Evolutionary conservation across 2,329 filamentous ascomycete genomes (phyloP).

Genomic region (Nemania bipapillata): DNA sequence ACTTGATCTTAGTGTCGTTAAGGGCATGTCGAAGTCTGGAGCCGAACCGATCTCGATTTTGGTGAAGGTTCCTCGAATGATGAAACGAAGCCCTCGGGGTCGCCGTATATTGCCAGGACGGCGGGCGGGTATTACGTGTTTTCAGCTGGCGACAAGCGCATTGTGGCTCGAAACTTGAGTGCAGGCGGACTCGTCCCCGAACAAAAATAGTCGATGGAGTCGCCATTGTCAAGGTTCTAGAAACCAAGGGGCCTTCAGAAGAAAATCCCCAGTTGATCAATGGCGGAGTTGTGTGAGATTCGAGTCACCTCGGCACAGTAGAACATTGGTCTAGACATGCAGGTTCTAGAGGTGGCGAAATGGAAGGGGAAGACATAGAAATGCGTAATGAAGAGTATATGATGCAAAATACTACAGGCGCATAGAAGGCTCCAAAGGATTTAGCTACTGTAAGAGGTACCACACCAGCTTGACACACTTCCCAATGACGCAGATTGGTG

Average conservation of each 20-base stretch:
- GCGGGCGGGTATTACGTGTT: slow-evolving; percentile 38
- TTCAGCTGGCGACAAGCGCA: slow-evolving; percentile 41
- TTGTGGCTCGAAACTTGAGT: slow-evolving; percentile 33
- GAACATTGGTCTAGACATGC: slow-evolving; percentile 14
- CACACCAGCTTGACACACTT: neutral
- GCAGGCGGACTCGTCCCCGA: slow-evolving; percentile 37
- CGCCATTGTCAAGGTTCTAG: slow-evolving; percentile 39
- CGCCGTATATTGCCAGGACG: slow-evolving; percentile 42
- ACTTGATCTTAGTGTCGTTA: slow-evolving; percentile 72
- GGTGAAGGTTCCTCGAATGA: slow-evolving; percentile 58
- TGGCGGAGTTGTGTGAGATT: slow-evolving; percentile 7
- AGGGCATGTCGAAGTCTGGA: slow-evolving; percentile 63
- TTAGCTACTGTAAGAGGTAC: neutral
- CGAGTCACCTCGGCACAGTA: slow-evolving; percentile 4
- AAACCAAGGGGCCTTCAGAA: neutral
- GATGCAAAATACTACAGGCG: neutral
- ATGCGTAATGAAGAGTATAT: neutral
- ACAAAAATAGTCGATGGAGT: slow-evolving; percentile 37
- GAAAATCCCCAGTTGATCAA: slow-evolving; percentile 5
- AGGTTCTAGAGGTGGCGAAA: slow-evolving; percentile 1
- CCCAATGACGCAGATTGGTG: slow-evolving; percentile 9
- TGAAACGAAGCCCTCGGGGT: slow-evolving; percentile 55
- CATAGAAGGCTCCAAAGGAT: slow-evolving; percentile 2
- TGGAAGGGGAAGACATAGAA: neutral
- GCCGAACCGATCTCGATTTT: slow-evolving; percentile 58